These are phyloP conservation scores for Epichloe hybrida DNA, from an alignment of 2,329 filamentous ascomycete genomes.

Conservation along the genomic window DNA sequence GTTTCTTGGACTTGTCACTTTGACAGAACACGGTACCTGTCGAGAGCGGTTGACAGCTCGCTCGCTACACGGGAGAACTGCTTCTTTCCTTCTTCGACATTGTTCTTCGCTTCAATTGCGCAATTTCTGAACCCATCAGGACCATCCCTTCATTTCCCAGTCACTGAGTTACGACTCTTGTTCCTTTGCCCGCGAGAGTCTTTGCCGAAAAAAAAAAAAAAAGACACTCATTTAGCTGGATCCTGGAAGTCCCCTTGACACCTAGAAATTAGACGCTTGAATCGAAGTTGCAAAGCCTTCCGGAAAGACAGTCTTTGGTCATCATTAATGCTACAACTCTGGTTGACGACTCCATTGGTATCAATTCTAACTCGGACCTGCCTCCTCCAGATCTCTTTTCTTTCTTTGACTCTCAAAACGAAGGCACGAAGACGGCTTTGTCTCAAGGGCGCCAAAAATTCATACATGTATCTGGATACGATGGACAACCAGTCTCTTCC, in stretches of 20 bases:
- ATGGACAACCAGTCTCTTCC: conserved; percentile 17
- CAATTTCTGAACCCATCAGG: background rate
- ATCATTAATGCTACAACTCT: background rate
- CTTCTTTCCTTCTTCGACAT: background rate
- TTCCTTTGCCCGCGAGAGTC: background rate
- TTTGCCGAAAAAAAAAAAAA: background rate
- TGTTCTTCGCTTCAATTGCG: background rate
- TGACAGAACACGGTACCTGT: background rate
- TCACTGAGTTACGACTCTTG: background rate
- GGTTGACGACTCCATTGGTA: background rate
- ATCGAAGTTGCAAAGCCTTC: background rate
- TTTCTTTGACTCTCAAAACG: conserved; percentile 5
- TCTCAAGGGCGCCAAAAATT: background rate
- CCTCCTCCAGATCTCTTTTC: conserved; percentile 13
- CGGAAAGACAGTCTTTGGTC: conserved; percentile 8
- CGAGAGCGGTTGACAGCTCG: background rate
- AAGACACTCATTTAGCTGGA: background rate
- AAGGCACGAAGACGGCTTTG: conserved; percentile 4
- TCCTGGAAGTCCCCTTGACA: background rate
- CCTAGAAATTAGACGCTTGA: background rate
- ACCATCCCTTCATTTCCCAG: background rate
- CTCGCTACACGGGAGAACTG: background rate
- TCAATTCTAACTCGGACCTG: conserved; percentile 17
- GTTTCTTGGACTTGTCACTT: background rate
- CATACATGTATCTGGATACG: conserved; percentile 6